Conservation (phyloP, 768 basidiomycete genomes). For the Kwoniella dejecticola region DNA sequence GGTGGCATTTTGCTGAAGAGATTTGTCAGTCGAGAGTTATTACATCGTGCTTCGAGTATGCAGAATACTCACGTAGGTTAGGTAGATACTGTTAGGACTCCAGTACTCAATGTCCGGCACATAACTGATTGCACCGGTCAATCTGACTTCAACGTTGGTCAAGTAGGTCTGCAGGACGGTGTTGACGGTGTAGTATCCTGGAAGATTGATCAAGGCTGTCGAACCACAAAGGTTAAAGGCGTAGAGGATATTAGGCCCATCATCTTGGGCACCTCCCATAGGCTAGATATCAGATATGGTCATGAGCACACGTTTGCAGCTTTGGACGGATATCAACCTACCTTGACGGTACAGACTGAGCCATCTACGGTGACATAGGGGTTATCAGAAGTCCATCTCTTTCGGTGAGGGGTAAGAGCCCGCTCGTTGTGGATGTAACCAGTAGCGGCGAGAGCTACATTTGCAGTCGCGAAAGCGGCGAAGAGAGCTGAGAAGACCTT, state of each 20-base stretch:
- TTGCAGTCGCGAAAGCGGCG: not conserved
- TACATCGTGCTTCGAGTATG: slow-evolving; percentile 15
- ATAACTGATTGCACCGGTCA: slow-evolving; percentile 54
- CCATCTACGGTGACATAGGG: slow-evolving; percentile 31
- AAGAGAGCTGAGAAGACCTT: slow-evolving; percentile 1
- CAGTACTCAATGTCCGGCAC: slow-evolving; percentile 59
- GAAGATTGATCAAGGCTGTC: slow-evolving; percentile 29
- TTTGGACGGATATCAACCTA: slow-evolving; percentile 8
- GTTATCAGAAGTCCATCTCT: slow-evolving; percentile 22
- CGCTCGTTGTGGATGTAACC: slow-evolving; percentile 18
- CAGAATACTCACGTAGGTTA: slow-evolving; percentile 61
- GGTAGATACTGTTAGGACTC: slow-evolving; percentile 57
- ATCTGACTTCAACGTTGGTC: slow-evolving; percentile 57
- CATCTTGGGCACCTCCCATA: slow-evolving; percentile 28
- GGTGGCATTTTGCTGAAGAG: slow-evolving; percentile 37
- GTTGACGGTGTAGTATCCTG: slow-evolving; percentile 53
- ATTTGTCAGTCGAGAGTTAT: slow-evolving; percentile 58
- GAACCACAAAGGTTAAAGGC: slow-evolving; percentile 33
- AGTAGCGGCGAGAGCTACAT: slow-evolving; percentile 12
- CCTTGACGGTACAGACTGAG: slow-evolving; percentile 27
- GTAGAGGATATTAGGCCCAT: slow-evolving; percentile 31
- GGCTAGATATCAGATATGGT: slow-evolving; percentile 9
- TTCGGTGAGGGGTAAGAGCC: slow-evolving; percentile 1
- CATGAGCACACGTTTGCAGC: not conserved
- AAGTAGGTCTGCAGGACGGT: slow-evolving; percentile 58